These are phyloP conservation scores for Alternaria infectoria DNA, from an alignment of 2,329 filamentous ascomycete species.

Conservation along the genomic window DNA sequence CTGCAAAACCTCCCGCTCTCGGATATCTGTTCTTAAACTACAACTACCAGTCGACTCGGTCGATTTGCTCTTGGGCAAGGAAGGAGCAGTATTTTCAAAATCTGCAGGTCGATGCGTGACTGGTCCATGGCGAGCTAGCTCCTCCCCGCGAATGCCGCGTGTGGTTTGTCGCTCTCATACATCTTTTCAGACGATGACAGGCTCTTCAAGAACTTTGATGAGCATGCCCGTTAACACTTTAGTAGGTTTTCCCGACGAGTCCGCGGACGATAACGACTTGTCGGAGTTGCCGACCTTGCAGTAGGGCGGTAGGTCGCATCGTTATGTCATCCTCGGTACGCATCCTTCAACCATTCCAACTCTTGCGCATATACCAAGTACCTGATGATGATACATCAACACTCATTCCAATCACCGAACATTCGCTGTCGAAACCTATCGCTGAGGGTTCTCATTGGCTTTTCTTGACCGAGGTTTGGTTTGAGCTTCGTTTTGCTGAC, in stretches of 20 bases:
- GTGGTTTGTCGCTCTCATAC: slow-evolving; percentile 2
- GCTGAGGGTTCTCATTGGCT: not conserved
- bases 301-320: not conserved
- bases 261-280: not conserved
- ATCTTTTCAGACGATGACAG: not conserved
- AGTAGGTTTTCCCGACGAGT: not conserved
- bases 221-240: not conserved
- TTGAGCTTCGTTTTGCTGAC: not conserved
- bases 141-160: not conserved
- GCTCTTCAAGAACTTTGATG: not conserved
- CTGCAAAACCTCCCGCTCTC: not conserved
- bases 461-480: not conserved
- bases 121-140: not conserved
- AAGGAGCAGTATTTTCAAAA: not conserved
- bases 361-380: not conserved
- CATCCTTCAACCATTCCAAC: not conserved
- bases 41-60: not conserved
- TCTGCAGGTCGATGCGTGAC: not conserved
- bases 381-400: not conserved
- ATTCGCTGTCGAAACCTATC: not conserved
- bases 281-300: not conserved
- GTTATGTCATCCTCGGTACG: not conserved
- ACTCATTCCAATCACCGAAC: not conserved
- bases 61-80: not conserved
- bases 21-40: not conserved